Base-by-base conservation (phyloP, 2,329 filamentous ascomycete species). In the Myotisia sp. region DNA sequence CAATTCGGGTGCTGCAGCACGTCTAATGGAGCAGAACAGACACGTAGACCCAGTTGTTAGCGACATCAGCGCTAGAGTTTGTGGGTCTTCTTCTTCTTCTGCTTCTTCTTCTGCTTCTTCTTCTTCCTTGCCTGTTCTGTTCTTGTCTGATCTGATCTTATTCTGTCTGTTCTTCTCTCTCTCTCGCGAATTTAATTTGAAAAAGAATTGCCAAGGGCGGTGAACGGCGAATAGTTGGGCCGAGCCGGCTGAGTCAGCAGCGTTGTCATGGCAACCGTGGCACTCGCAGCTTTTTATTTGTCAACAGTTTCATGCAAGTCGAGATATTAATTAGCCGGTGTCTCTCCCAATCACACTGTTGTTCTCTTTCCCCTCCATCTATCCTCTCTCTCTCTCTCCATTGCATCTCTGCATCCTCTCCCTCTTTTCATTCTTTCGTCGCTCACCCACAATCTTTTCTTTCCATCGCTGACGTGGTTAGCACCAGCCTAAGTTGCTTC, bases 1-100 rank as follows among this genome's bases (percentile, higher is more conserved):
- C 5, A 14, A 5, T 14, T 32, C 20, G 6, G 23, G n/a, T 18
- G 4, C 14, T 26, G 29, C 37, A 18, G 24, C 28, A 12, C 33
- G 39, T 37, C 49, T 47, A 23, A 45, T 43, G 36, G 50, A 52
- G 37, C 55, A 57, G 22, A 52, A 41, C 28, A 55, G 45, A 42
- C 55, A 58, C 43, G 53, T 42, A 22, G 51, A 45, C 19, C 41
- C 40, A 6, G 33, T 10, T 21, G 20, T 9, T 5, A 27, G 6
- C 10, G 32, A 12, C 4, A 18, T n/a, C 13, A 20, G 5, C 23
- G 22, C 22, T n/a, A 8, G 32, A 3, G 13, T n/a, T 14, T 16
- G n/a, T 20, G 27, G 6, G 10, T 7, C 19, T 10, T 18, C 6
- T 19, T 33, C 7, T 4, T 33, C n/a, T 12, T 24, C 9, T 16